A percentile compares a stretch with the other conserved stretches of the same genome.
These are phyloP conservation scores for Colletotrichum simmondsii DNA, from an alignment of 2,329 filamentous ascomycete genomes.

Conservation along the genomic window DNA sequence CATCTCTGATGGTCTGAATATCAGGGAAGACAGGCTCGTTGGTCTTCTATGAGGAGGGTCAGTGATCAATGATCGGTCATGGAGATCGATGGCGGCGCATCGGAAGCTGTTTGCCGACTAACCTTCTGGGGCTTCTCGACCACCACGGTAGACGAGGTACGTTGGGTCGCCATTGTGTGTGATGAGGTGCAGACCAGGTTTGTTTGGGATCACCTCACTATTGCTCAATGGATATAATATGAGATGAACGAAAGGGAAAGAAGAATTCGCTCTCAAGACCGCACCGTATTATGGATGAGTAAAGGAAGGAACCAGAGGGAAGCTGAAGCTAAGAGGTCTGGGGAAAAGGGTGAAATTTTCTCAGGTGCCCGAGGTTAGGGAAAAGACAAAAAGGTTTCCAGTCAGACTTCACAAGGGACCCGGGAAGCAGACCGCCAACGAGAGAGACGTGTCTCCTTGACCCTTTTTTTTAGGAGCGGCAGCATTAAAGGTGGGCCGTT, in stretches of 20 bases:
- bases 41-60: slow-evolving; percentile 12
- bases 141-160: slow-evolving; percentile 29
- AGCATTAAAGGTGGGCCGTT: slow-evolving; percentile 11
- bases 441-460: slow-evolving; percentile 25
- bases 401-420: neutral
- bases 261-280: neutral
- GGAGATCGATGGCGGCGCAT: slow-evolving; percentile 6
- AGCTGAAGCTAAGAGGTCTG: neutral
- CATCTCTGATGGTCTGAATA: slow-evolving; percentile 59
- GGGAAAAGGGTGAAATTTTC: slow-evolving; percentile 11
- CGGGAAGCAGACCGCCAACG: slow-evolving; percentile 16
- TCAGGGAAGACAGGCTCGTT: slow-evolving; percentile 50
- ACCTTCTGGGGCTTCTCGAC: slow-evolving; percentile 35
- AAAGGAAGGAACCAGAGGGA: neutral
- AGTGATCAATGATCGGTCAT: neutral
- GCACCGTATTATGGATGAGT: neutral
- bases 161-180: slow-evolving; percentile 26
- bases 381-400: neutral
- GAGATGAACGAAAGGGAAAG: slow-evolving; percentile 16
- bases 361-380: slow-evolving; percentile 23
- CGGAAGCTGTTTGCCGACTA: slow-evolving; percentile 3
- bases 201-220: neutral
- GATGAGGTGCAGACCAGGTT: neutral
- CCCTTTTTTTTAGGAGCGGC: slow-evolving; percentile 19
- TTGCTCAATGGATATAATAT: slow-evolving; percentile 13